Percentiles rank a stretch among this genome's conserved stretches.
These are phyloP conservation scores for Odonthalia washingtoniensis DNA, from an alignment of 31 red algal genomes.

Conservation along the genomic window DNA sequence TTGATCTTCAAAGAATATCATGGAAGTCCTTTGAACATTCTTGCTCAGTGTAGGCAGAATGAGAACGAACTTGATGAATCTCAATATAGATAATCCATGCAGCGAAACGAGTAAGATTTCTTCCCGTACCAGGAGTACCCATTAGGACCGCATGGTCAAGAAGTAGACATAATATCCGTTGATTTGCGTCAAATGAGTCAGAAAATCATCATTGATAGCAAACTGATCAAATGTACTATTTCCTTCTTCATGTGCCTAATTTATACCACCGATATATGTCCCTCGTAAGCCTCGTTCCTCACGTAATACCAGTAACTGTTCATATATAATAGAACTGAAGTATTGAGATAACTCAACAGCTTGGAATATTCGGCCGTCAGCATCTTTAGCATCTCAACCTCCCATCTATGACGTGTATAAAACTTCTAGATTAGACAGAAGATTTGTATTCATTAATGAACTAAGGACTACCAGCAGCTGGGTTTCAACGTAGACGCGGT, in stretches of 20 bases:
- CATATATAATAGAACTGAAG: conserved; percentile 68
- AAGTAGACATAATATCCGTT: conserved; percentile 74
- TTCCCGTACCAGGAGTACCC: conserved; percentile 82
- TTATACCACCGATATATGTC: conserved; percentile 70
- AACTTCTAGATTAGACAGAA: conserved; percentile 16
- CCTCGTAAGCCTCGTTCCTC: conserved; percentile 86
- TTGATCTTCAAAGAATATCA: conserved; percentile 55
- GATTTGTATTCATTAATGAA: conserved; percentile 10
- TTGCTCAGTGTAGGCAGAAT: too few species aligned
- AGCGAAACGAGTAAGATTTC: conserved; percentile 83
- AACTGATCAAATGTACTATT: conserved; percentile 72
- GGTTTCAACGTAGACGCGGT: conserved; percentile 49
- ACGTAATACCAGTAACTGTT: conserved; percentile 73
- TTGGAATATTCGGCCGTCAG: conserved; percentile 17
- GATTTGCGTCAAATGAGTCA: conserved; percentile 77
- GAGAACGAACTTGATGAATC: conserved; percentile 81
- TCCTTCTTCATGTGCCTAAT: conserved; percentile 24
- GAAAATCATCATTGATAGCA: conserved; percentile 81
- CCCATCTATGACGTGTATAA: conserved; percentile 63
- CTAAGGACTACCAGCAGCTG: conserved; percentile 32
- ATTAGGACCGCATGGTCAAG: conserved; percentile 82
- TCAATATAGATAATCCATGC: conserved; percentile 80
- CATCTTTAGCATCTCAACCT: not conserved
- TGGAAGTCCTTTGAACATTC: conserved; percentile 78
- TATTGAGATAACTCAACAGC: conserved; percentile 40